A percentile compares a stretch with the other conserved stretches of the same genome.
Evolutionary conservation across 2,329 filamentous ascomycete species (phyloP).

Genomic region (Paecilomyces fulvus): DNA sequence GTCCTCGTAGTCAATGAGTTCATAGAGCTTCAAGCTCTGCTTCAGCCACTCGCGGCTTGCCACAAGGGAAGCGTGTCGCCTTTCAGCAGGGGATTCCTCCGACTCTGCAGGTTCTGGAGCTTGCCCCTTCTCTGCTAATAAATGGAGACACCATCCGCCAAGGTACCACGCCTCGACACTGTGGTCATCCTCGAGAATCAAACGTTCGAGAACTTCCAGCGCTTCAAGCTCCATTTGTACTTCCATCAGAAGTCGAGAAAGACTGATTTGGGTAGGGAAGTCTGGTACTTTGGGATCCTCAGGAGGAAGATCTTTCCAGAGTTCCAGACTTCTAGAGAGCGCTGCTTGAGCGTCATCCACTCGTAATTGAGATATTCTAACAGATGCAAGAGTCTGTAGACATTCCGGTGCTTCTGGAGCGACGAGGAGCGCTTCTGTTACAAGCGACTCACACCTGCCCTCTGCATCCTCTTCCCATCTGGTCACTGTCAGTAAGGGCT

Average conservation of each 20-base stretch:
- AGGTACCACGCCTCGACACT: conserved; percentile 97
- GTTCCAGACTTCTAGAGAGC: conserved; percentile 65
- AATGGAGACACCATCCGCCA: conserved; percentile 84
- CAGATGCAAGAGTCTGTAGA: conserved; percentile 90
- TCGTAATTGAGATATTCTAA: conserved; percentile 80
- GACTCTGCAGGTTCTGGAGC: conserved; percentile 26
- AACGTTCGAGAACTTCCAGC: conserved; percentile 70
- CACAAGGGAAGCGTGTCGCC: conserved; percentile 56
- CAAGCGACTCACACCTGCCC: conserved; percentile 71
- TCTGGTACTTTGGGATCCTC: conserved; percentile 67
- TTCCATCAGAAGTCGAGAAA: conserved; percentile 82
- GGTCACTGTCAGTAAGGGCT: conserved; percentile 8
- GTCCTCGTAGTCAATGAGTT: conserved; percentile 64
- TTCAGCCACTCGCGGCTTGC: conserved; percentile 76
- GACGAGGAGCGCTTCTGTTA: conserved; percentile 83
- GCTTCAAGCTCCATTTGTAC: conserved; percentile 78
- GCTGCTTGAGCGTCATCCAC: conserved; percentile 72
- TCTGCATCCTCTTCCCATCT: conserved; percentile 83
- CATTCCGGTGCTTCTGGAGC: conserved; percentile 76
- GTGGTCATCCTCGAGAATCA: conserved; percentile 82
- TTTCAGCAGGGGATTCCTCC: conserved; percentile 36
- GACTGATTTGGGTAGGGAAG: conserved; percentile 75
- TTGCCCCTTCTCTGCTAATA: conserved; percentile 47
- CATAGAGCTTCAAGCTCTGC: conserved; percentile 72
- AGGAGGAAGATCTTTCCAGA: conserved; percentile 74